These are phyloP conservation scores for Linum tenue DNA, from an alignment of 345 rosid species.

Conservation along the genomic window DNA sequence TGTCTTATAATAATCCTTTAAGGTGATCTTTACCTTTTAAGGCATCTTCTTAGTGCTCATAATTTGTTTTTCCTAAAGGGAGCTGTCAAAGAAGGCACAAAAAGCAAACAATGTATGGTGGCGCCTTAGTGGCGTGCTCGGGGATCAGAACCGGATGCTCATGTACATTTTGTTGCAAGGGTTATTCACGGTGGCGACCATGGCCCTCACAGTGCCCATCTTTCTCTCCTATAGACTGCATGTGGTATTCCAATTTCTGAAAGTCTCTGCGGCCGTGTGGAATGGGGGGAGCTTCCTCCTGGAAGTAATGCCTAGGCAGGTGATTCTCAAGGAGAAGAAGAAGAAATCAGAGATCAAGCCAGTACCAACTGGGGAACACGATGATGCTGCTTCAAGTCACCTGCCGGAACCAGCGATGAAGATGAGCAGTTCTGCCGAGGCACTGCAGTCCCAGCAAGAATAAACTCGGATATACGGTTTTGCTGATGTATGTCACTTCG, in stretches of 20 bases:
- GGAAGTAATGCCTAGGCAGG: conserved; percentile 88
- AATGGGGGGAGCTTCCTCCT: conserved; percentile 88
- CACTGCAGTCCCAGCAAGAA: not conserved
- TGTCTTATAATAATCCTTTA: not conserved
- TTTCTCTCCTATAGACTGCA: conserved; percentile 68
- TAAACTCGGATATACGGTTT: not conserved
- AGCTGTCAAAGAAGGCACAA: conserved; percentile 77
- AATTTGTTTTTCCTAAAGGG: conserved; percentile 29
- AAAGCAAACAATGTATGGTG: conserved; percentile 84
- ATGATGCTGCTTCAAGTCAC: conserved; percentile 13
- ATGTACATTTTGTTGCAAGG: conserved; percentile 78
- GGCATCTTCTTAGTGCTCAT: not conserved
- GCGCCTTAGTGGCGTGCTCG: conserved; percentile 73
- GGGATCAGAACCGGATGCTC: conserved; percentile 69
- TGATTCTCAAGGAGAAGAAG: conserved; percentile 67
- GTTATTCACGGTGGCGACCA: conserved; percentile 80
- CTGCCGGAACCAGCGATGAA: conserved; percentile 6
- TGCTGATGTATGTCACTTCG: not conserved
- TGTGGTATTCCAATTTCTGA: conserved; percentile 66
- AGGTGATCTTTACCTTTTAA: not conserved
- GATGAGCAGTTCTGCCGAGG: conserved; percentile 2
- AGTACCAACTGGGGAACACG: conserved; percentile 4
- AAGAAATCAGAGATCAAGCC: conserved; percentile 38
- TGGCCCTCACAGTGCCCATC: conserved; percentile 87
- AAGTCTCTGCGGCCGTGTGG: conserved; percentile 84